Evolutionary conservation across 805 yeast genomes (phyloP), one percentile per base, ranked within the genome.

Genomic region (Starmerella sirachaensis): DNA sequence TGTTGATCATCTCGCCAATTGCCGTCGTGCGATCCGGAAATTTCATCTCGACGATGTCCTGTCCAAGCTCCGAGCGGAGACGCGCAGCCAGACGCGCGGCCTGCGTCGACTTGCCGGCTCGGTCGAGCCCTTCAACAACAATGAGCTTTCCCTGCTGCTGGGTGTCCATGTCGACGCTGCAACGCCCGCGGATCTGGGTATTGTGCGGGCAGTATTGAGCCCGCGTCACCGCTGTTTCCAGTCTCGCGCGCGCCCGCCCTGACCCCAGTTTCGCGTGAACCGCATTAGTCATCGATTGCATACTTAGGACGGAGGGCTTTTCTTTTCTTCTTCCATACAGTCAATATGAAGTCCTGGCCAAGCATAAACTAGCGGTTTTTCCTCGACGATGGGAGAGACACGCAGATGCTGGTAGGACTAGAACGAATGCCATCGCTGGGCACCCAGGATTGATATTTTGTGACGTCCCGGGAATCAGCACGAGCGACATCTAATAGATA

Each of bases 41-140:
- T 56, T 84, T 86, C 44, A 80, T 52, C 24, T 80, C 58, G 38
- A 64, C 63, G 3, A 68, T 68, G 5, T 60, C 52, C 1, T 64
- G 63, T 1, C 58, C 57, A 1, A 44, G 32, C 3, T 50, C 43
- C 12, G 32, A n/a, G 7, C 36, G 19, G 9, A 63, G 43, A 4
- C 48, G 49, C 1, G 60, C 52, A 0, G 62, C 49, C 8, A 79
- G 49, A 3, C 53, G 47, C 3, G 58, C 53, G 6, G 78, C 69
- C 55, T 91, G 98, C 0, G 96, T 85, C 3, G 94, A 73, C 53
- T 91, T 91, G 0, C 99, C 99, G 0, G 96, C 78, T 34, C 99
- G 63, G 53, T 91, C 99, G 1, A 91, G 70, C 0, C 99, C 99
- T 58, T 91, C 99, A 2, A 91, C 66, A 1, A 84, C 69, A 17